A percentile compares a stretch with the other conserved stretches of the same genome.
Evolutionary conservation across 148 eudicot genomes (phyloP).

Genomic region (Selenicereus undatus): DNA sequence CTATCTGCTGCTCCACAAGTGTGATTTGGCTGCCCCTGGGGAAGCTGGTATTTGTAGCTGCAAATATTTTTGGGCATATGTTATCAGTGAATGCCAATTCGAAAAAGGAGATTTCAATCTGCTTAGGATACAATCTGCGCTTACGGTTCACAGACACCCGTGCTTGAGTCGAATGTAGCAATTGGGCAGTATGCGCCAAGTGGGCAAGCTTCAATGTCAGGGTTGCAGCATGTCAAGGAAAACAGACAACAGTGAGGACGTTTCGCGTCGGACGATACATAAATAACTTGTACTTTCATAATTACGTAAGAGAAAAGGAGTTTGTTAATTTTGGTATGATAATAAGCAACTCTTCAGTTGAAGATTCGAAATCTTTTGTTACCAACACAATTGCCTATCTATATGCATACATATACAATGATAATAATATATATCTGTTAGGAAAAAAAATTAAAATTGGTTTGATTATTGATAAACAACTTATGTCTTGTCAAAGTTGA

Average conservation of each 20-base stretch:
- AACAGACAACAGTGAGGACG: neutral
- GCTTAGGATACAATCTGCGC: constrained; percentile 20
- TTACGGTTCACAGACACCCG: constrained; percentile 91
- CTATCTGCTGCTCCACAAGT: constrained; percentile 86
- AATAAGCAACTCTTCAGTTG: neutral
- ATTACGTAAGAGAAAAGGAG: neutral
- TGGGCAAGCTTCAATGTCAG: constrained; percentile 63
- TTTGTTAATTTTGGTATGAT: neutral
- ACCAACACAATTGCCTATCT: neutral
- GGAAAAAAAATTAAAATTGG: no score
- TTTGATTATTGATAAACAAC: no score
- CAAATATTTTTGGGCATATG: constrained; percentile 4
- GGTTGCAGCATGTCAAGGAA: neutral
- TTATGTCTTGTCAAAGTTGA: no score
- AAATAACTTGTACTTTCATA: no score
- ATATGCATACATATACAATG: no score
- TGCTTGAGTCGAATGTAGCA: constrained; percentile 46
- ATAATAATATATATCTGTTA: no score
- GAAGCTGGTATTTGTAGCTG: constrained; percentile 72
- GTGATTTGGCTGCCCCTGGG: constrained; percentile 63
- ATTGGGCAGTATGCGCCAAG: constrained; percentile 82
- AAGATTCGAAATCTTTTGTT: neutral
- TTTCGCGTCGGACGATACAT: neutral
- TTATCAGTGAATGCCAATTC: constrained; percentile 10
- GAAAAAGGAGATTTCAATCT: neutral